A percentile compares a stretch with the other conserved stretches of the same genome.
Evolutionary conservation across 306 rosid species (phyloP).

Genomic region (Cucumis sativus): DNA sequence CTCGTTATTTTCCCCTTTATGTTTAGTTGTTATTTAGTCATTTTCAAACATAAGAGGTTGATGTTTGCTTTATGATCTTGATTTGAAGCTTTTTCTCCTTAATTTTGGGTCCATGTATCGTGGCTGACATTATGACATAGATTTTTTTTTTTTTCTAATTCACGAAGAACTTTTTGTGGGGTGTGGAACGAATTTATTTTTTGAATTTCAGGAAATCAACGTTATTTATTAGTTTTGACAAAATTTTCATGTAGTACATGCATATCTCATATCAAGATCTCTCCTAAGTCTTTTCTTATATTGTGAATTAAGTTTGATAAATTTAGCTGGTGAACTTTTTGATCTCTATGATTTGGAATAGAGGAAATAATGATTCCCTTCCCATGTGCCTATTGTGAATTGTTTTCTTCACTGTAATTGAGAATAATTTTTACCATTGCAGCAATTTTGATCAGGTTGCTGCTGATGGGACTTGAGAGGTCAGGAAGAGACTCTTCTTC

Average conservation of each 20-base stretch:
- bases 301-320: background rate
- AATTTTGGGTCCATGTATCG: conserved; percentile 3
- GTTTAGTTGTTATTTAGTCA: conserved; percentile 8
- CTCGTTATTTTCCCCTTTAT: conserved; percentile 18
- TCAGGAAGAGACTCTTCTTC: background rate
- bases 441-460: background rate
- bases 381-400: conserved; percentile 2
- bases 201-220: background rate
- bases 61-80: conserved; percentile 9
- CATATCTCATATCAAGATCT: conserved; percentile 3
- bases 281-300: background rate
- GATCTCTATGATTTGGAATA: background rate
- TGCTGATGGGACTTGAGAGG: background rate
- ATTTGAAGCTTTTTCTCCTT: conserved; percentile 15
- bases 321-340: background rate
- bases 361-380: background rate
- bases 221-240: background rate
- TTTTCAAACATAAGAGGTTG: background rate
- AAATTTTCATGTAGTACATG: background rate
- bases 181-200: background rate
- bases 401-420: conserved; percentile 3
- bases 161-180: background rate
- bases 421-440: conserved; percentile 2
- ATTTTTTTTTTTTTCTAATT: background rate
- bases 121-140: conserved; percentile 5